phyloP scores from a whole-genome alignment of 495 filamentous ascomycete species.

The Penicillium lagena region DNA sequence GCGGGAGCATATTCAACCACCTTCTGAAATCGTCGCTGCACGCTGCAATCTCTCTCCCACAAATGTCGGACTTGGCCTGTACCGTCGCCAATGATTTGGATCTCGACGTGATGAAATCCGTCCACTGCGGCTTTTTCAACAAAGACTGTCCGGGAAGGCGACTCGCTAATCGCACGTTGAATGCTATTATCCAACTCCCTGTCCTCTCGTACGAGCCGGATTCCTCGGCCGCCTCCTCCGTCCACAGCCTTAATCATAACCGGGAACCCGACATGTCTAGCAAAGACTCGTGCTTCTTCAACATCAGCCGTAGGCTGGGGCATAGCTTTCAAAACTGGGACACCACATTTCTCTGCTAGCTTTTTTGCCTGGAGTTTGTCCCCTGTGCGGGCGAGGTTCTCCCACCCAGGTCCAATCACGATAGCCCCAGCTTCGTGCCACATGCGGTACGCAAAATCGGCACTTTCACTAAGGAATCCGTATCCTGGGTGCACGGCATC shows the following conservation, averaged over 20 bases:
- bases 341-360: conserved; percentile 45
- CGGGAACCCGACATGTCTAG: conserved; percentile 39
- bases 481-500: conserved; percentile 57
- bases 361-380: conserved; percentile 51
- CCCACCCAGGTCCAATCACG: conserved; percentile 50
- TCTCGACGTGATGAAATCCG: conserved; percentile 50
- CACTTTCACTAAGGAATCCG: conserved; percentile 55
- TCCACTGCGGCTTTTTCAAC: conserved; percentile 46
- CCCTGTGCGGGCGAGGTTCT: conserved; percentile 44
- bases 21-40: conserved; percentile 52
- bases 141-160: conserved; percentile 46
- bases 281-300: conserved; percentile 38
- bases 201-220: conserved; percentile 32
- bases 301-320: conserved; percentile 31
- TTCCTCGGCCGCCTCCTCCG: conserved; percentile 47
- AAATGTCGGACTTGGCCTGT: conserved; percentile 42
- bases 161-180: conserved; percentile 39
- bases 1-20: conserved; percentile 47
- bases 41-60: conserved; percentile 54
- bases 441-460: conserved; percentile 48
- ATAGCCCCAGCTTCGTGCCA: conserved; percentile 41
- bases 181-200: conserved; percentile 35
- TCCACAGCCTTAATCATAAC: conserved; percentile 53
- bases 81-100: conserved; percentile 54
- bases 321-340: conserved; percentile 48